Evolutionary conservation across 305 asterid genomes (phyloP).

Genomic region (Fraxinus sp.): DNA sequence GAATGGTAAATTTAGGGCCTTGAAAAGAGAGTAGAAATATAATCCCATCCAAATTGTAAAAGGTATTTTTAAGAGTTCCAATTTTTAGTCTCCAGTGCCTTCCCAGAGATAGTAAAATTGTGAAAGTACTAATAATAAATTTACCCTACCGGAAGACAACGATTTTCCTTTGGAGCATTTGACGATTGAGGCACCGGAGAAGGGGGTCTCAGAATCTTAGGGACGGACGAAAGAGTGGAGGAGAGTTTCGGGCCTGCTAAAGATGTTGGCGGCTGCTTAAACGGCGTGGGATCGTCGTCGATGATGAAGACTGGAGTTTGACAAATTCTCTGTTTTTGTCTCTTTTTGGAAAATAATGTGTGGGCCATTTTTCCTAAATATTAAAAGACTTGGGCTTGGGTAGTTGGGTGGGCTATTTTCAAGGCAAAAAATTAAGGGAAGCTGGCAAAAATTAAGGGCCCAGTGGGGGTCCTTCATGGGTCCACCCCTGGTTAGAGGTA

Average conservation of each 20-base stretch:
- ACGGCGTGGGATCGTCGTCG: slow-evolving; percentile 56
- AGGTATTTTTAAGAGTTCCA: background rate
- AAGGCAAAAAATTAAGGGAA: no score
- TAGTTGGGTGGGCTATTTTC: no score
- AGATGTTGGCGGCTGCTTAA: slow-evolving; percentile 10
- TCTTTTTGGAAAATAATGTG: slow-evolving; percentile 36
- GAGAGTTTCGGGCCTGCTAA: slow-evolving; percentile 10
- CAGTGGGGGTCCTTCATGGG: no score
- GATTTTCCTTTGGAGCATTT: slow-evolving; percentile 34
- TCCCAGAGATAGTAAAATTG: background rate
- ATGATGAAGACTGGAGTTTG: slow-evolving; percentile 46
- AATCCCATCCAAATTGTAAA: background rate
- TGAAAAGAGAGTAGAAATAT: background rate
- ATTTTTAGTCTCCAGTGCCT: background rate
- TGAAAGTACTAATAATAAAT: background rate
- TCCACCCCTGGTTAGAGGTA: background rate
- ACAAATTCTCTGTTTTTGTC: slow-evolving; percentile 32
- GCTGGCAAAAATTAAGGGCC: no score
- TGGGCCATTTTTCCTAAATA: no score
- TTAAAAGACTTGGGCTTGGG: no score
- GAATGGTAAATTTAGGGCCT: background rate
- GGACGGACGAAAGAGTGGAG: slow-evolving; percentile 39
- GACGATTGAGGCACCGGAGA: slow-evolving; percentile 38
- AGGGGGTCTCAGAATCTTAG: slow-evolving; percentile 48
- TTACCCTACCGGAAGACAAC: slow-evolving; percentile 32